Evolutionary conservation across 2,329 filamentous ascomycete genomes (phyloP).

Genomic region (Botrytis squamosa): DNA sequence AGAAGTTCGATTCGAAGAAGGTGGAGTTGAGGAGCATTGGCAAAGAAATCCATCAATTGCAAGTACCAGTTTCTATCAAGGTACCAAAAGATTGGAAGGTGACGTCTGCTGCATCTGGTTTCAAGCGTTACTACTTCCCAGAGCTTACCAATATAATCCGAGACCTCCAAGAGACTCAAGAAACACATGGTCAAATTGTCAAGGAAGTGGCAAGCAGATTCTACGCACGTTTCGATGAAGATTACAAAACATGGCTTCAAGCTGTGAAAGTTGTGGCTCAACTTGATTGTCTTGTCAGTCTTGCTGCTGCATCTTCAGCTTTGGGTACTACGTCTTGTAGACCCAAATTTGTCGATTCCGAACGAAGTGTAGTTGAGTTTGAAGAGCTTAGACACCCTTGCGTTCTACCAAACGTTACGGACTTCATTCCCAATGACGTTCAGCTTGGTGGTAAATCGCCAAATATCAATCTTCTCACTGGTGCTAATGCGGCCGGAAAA

Average conservation of each 20-base stretch:
- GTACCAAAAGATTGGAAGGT: constrained; percentile 88
- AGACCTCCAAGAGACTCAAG: constrained; percentile 87
- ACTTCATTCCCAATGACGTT: constrained; percentile 97
- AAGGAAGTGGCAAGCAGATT: constrained; percentile 83
- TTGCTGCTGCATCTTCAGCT: constrained; percentile 82
- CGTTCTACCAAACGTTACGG: constrained; percentile 82
- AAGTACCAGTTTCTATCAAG: constrained; percentile 80
- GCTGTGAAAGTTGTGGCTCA: constrained; percentile 90
- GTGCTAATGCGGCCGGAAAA: constrained; percentile 96
- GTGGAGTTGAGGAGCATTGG: constrained; percentile 81
- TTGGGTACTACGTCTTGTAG: constrained; percentile 86
- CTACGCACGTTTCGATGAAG: constrained; percentile 81
- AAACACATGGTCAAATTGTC: constrained; percentile 87
- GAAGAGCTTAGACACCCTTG: constrained; percentile 91
- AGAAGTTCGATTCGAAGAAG: constrained; percentile 67
- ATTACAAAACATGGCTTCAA: constrained; percentile 81
- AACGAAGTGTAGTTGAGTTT: constrained; percentile 87
- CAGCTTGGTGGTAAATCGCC: constrained; percentile 75
- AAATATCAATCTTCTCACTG: constrained; percentile 89
- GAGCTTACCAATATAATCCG: constrained; percentile 81
- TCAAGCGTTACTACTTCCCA: constrained; percentile 91
- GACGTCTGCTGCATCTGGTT: constrained; percentile 88
- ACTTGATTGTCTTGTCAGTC: constrained; percentile 89
- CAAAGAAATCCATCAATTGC: constrained; percentile 96
- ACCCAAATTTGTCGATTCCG: constrained; percentile 80